Base-by-base conservation (phyloP, 495 filamentous ascomycete genomes). In the Viridothelium virens region DNA sequence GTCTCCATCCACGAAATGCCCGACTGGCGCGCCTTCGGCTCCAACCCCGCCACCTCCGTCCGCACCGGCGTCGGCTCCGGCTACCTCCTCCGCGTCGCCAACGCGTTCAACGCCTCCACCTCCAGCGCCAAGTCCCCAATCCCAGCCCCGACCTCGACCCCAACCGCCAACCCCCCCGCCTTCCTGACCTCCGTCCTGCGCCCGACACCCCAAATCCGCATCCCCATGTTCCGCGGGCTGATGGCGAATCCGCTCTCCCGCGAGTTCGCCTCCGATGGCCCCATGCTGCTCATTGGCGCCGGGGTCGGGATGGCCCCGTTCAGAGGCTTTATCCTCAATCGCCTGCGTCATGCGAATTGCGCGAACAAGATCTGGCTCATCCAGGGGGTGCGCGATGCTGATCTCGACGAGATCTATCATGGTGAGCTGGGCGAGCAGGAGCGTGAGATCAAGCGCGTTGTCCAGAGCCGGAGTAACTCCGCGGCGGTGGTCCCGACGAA, bases 321-420 rank as follows among this genome's bases (percentile, higher is more conserved):
- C 83, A 86, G 94, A 41, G 94, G 94, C 36, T 98, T 98, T 74
- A 95, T 98, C 36, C 91, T 97, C 77, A 90, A 93, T 65, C 87
- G 94, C 12, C 83, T 98, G 63, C 89, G 91, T 81, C 96, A 91
- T 62, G 94, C 95, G 66, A 98, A 95, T 78, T 97, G 94, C 75
- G 92, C 91, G 61, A 98, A 97, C 80, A 98, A 98, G 78, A 94
- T 97, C 70, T 98, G 94, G 94, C 93, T 98, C 61, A 85, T 98
- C 50, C 94, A 98, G 77, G 94, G 94, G n/a, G 84, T 97, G 38
- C 89, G 94, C 2, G 94, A 98, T 76, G 89, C 89, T 12, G 81
- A 92, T 1, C 83, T 97, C 36, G 94, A 98, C 70, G 94, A 98
- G 79, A 82, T 98, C 12, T 98, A 98, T 79, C 89, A 86, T 48